Evolutionary conservation across 768 basidiomycete genomes (phyloP).

Genomic region (Lactarius quietus): DNA sequence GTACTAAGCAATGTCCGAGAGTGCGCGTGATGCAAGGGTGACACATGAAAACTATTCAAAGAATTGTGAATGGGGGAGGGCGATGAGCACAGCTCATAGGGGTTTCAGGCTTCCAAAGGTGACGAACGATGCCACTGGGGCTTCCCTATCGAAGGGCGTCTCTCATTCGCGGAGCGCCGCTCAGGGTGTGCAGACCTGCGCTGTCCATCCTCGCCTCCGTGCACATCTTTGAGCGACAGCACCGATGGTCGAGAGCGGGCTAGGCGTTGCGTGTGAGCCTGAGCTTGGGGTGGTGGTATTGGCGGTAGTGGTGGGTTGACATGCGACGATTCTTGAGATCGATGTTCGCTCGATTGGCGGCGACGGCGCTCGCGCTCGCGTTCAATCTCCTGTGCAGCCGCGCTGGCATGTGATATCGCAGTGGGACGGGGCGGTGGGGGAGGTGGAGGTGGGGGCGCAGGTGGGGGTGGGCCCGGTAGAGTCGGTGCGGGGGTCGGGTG

Average conservation of each 20-base stretch:
- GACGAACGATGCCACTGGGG: conserved; percentile 21
- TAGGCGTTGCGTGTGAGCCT: conserved; percentile 11
- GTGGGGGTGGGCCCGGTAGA: background rate
- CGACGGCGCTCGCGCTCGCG: conserved; percentile 27
- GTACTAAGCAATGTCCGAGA: conserved; percentile 5
- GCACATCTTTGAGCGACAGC: conserved; percentile 16
- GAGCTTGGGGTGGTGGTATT: background rate
- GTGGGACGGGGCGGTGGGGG: conserved; percentile 4
- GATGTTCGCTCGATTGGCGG: conserved; percentile 20
- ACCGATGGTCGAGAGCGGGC: conserved; percentile 13
- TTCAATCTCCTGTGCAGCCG: conserved; percentile 23
- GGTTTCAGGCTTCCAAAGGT: conserved; percentile 14
- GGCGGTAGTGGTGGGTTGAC: background rate
- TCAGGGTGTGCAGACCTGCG: conserved; percentile 14
- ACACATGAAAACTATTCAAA: conserved; percentile 1
- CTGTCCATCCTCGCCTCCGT: conserved; percentile 16
- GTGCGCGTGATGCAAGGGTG: conserved; percentile 9
- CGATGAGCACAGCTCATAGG: conserved; percentile 21
- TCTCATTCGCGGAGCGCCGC: conserved; percentile 19
- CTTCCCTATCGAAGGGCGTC: conserved; percentile 24
- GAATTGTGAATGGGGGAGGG: background rate
- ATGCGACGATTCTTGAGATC: conserved; percentile 2
- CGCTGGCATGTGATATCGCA: conserved; percentile 24
- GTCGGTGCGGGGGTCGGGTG: conserved; percentile 16
- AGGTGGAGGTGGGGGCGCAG: background rate